Evolutionary conservation across 2,329 filamentous ascomycete genomes (phyloP).

Genomic region (Monilinia polystroma): DNA sequence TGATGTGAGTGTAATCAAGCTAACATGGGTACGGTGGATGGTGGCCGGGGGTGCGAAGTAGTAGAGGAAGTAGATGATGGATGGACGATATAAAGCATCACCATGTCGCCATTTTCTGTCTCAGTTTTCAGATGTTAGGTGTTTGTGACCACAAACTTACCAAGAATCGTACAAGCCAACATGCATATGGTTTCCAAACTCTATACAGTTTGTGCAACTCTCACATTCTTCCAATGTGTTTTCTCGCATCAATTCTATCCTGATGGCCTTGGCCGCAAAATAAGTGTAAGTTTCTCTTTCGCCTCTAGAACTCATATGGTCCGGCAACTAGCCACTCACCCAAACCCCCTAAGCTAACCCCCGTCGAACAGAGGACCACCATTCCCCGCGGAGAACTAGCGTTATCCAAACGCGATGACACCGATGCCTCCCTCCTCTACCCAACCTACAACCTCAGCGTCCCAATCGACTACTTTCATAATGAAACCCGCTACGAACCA

Average conservation of each 20-base stretch:
- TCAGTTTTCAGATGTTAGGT: no score
- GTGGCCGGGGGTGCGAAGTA: no score
- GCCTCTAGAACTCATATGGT: no score
- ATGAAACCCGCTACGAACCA: constrained; percentile 73
- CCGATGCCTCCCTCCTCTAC: constrained; percentile 34
- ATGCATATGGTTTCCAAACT: neutral
- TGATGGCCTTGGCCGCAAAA: neutral
- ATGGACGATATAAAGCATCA: neutral
- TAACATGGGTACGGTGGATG: no score
- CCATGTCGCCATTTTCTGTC: neutral
- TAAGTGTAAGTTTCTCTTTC: constrained; percentile 11
- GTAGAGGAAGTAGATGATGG: no score
- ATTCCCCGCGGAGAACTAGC: constrained; percentile 24
- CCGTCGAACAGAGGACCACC: constrained; percentile 30
- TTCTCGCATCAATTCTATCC: constrained; percentile 8
- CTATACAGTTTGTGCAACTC: neutral
- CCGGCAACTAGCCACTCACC: neutral
- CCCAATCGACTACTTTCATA: constrained; percentile 77
- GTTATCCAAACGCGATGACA: constrained; percentile 27
- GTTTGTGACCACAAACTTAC: neutral
- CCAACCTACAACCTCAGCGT: constrained; percentile 42
- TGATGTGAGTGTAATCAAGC: no score
- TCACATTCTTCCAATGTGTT: constrained; percentile 4
- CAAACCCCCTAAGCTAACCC: neutral
- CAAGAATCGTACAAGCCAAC: neutral